These are phyloP conservation scores for Irpex lacteus DNA, from an alignment of 1,284 basidiomycete species.

Conservation along the genomic window DNA sequence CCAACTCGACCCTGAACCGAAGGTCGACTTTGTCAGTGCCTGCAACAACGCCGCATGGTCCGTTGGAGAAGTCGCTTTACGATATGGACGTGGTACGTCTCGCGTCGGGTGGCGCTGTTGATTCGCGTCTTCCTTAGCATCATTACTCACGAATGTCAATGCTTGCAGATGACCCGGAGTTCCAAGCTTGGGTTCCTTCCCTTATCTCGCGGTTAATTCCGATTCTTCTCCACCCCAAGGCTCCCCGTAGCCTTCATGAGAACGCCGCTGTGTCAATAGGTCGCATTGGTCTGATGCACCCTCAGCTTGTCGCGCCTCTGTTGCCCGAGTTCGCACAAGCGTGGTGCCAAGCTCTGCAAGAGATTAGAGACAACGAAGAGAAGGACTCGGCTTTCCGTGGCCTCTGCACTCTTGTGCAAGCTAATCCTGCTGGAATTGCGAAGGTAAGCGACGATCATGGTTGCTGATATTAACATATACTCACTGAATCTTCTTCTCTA, in stretches of 20 bases:
- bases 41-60: conserved; percentile 99
- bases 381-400: conserved; percentile 99
- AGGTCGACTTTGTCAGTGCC: conserved; percentile 90
- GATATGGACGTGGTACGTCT: conserved; percentile 70
- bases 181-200: conserved; percentile 86
- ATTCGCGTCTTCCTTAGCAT: neutral
- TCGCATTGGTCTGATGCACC: conserved; percentile 91
- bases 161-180: conserved; percentile 68
- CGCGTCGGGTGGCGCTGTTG: conserved; percentile 5
- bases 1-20: conserved; percentile 90
- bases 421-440: conserved; percentile 88
- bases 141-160: conserved; percentile 8
- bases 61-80: conserved; percentile 93
- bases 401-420: conserved; percentile 93
- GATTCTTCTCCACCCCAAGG: conserved; percentile 88
- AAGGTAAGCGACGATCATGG: conserved; percentile 50
- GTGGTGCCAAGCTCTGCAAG: conserved; percentile 97
- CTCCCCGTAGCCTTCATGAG: conserved; percentile 92
- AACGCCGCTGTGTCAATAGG: conserved; percentile 99
- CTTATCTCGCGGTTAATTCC: conserved; percentile 89
- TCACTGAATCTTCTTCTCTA: conserved; percentile 30
- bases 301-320: conserved; percentile 85
- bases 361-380: conserved; percentile 99
- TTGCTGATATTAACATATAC: conserved; percentile 6
- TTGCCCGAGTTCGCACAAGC: conserved; percentile 89